Evolutionary conservation across 441 rosid genomes (phyloP).

Genomic region (Bruguiera hainesii): DNA sequence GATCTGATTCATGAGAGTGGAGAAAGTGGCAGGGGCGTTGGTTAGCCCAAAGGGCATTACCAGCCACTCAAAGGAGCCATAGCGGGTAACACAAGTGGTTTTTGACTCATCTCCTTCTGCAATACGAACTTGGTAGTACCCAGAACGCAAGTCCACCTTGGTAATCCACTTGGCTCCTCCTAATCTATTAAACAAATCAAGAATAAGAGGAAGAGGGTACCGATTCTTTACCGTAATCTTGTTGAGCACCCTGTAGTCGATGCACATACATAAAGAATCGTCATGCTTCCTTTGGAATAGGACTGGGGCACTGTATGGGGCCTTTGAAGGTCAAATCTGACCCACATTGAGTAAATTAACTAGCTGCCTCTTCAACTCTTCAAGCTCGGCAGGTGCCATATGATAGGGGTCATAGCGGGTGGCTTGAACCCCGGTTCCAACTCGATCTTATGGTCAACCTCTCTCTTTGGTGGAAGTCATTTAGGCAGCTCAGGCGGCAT

Average conservation of each 20-base stretch:
- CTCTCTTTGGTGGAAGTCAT: not conserved
- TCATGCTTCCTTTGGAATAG: too few relatives aligned
- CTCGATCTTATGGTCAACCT: constrained; percentile 7
- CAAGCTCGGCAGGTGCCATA: not conserved
- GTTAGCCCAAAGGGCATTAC: not conserved
- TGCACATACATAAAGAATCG: too few relatives aligned
- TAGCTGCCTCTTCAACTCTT: not conserved
- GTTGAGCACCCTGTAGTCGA: too few relatives aligned
- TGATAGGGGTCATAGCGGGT: not conserved
- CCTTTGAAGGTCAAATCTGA: not conserved
- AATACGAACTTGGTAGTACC: too few relatives aligned
- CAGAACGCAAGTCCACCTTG: too few relatives aligned
- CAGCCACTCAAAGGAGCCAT: not conserved
- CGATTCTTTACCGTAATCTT: too few relatives aligned
- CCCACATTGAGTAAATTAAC: not conserved
- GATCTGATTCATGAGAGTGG: too few relatives aligned
- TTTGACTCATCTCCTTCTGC: too few relatives aligned
- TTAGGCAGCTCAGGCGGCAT: not conserved
- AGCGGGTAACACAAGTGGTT: not conserved
- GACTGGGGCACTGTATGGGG: too few relatives aligned
- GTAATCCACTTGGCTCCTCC: too few relatives aligned
- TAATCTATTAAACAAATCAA: too few relatives aligned
- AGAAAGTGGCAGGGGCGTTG: not conserved
- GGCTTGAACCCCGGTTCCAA: not conserved
- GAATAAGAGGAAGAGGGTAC: too few relatives aligned